Base-by-base conservation (phyloP, 2,329 filamentous ascomycete genomes). In the Phoma sp. region DNA sequence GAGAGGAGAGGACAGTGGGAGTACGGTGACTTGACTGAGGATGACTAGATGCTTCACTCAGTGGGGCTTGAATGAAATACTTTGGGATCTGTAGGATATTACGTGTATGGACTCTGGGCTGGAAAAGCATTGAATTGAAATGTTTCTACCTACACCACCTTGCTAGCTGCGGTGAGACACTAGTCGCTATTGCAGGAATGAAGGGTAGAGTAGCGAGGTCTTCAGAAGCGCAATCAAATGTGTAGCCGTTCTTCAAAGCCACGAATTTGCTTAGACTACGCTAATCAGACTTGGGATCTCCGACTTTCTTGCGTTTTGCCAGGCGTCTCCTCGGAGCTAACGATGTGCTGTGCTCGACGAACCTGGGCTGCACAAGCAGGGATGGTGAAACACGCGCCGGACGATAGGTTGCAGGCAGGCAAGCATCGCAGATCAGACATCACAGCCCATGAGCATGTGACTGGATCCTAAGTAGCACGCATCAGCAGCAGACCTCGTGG, bases 1-100 rank as follows among this genome's bases (percentile, higher is more conserved):
- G 86, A 87, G 52, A 86, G 92, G 59, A 82, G 86, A 62, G 95
- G 95, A 38, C 95, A 96, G 84, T 99, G 93, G 93, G 95, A 99
- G 83, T 99, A 98, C 77, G 95, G 95, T 65, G 95, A 98, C 75
- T 83, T 96, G 70, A 96, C 91, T 11, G 93, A 96, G 63, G 72
- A 74, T 55, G 59, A 68, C 43, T 65, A 65, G 50, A 24, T 36
- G 44, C 37, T 25, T 52, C 30, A 55, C 60, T 45, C 46, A 27
- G 39, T 23, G 11, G 27, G 9, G 7, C 3, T 6, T 11, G 54
- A 38, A 37, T 41, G 8, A 32, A 24, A 37, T 30, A 40, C 32
- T 24, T 22, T 23, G 18, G 46, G 23, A 49, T 49, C 41, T 49
- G 52, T 49, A 55, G 41, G 46, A 55, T 55, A 55, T 45, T 8